Base-by-base conservation (phyloP, 352 stramenopile genomes). In the Pythium phragmiticola region DNA sequence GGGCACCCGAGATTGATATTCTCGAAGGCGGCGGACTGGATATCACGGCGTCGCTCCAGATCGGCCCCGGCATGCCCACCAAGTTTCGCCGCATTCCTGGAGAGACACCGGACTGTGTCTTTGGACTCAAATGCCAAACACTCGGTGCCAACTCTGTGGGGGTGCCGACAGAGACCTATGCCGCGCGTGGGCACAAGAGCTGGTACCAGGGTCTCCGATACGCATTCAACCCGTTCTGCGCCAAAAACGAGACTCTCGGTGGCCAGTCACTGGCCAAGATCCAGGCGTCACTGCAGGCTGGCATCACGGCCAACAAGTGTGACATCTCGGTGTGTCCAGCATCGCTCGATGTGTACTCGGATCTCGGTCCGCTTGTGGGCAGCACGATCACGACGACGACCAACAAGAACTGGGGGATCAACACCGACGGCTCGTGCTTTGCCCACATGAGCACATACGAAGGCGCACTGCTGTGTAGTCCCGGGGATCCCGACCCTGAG, bases 1-100 rank as follows among this genome's bases (percentile, higher is more conserved):
- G 94, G 23, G 87, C 90, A 53, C 93, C 94, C 0, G 92, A 98
- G 76, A 98, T 98, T 69, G 91, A 98, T 73, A 82, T 98, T 42
- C 69, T 98, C 12, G 88, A 93, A 94, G 80, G 84, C 73, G 68
- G 60, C 39, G 73, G 88, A 17, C 73, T 69, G 16, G 73, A 82
- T 19, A 84, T 95, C 65, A 94, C 83, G 28, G 82, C 82, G 42
- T 94, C 87, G 30, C 79, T 95, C 13, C 90, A 98, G 70, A 72
- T 97, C 39, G 68, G 60, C 1, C 80, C 78, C 0, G 83, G 78
- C 9, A 82, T 82, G 67, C 76, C 76, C 14, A 49, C 68, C 0
- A 50, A 84, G 26, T 80, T 76, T 33, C 75, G 76, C 11, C 49
- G 60, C 8, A 52, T 80, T 26, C 12, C 37, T 2, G 62, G 68